These are phyloP conservation scores for Colletotrichum lentis DNA, from an alignment of 2,329 filamentous ascomycete genomes.

Conservation along the genomic window DNA sequence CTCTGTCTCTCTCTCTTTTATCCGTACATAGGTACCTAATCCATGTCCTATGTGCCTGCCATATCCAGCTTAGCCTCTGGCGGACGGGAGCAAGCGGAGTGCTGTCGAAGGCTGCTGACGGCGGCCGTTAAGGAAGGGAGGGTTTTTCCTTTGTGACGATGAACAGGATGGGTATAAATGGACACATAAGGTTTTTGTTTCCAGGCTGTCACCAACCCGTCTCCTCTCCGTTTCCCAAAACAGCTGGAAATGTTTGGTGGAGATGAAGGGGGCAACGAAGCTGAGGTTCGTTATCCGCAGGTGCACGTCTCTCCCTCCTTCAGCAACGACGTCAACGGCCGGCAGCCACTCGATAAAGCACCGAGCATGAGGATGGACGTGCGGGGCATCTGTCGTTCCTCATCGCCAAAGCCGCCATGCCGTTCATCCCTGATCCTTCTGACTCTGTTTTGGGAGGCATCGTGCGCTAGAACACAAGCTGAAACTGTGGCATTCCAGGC, in stretches of 20 bases:
- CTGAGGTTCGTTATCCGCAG: conserved; percentile 5
- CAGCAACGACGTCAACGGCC: not conserved
- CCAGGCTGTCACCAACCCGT: not conserved
- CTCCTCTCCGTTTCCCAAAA: not conserved
- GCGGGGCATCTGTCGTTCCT: not conserved
- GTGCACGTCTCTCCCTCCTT: not conserved
- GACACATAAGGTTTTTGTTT: not conserved
- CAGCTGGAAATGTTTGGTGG: not conserved
- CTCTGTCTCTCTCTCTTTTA: not conserved
- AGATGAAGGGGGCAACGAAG: not conserved
- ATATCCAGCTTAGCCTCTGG: not conserved
- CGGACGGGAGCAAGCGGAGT: not conserved
- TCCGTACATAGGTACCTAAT: too few species aligned
- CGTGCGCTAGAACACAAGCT: conserved; percentile 28
- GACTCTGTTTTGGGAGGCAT: not conserved
- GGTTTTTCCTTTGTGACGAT: not conserved
- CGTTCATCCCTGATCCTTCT: too few species aligned
- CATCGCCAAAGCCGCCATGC: not conserved
- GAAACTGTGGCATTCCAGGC: conserved; percentile 28
- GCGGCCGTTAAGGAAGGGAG: not conserved
- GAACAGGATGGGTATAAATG: not conserved
- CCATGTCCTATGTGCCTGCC: not conserved
- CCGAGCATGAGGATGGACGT: not conserved
- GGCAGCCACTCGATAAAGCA: not conserved
- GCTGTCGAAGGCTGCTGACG: not conserved